A percentile compares a stretch with the other conserved stretches of the same genome.
phyloP scores from a whole-genome alignment of 1,284 basidiomycete species.

The Fomitopsis pinicola region DNA sequence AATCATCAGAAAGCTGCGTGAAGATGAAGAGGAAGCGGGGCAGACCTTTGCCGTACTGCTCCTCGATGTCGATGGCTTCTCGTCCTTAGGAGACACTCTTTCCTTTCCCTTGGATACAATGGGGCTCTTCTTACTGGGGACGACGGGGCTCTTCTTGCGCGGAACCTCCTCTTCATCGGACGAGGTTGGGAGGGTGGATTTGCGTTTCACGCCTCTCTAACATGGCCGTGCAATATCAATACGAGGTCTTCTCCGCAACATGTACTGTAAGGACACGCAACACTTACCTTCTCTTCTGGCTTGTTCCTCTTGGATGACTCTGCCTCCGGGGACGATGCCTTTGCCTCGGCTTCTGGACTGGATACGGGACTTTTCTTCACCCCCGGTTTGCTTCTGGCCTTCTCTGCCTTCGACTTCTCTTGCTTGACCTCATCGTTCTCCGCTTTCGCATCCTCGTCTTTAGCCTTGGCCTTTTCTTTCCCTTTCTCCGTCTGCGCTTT shows the following conservation, averaged over 20 bases:
- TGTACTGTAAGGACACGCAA: background rate
- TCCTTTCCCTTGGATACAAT: background rate
- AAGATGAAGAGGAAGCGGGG: background rate
- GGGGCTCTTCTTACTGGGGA: background rate
- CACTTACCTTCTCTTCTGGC: conserved; percentile 17
- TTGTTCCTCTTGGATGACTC: background rate
- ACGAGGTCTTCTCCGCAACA: background rate
- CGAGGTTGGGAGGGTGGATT: conserved; percentile 30
- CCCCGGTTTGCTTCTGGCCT: conserved; percentile 13
- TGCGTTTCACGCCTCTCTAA: conserved; percentile 57
- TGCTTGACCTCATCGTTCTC: conserved; percentile 9
- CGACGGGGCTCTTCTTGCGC: background rate
- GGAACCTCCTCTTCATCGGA: conserved; percentile 13
- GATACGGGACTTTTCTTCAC: conserved; percentile 1
- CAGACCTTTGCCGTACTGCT: background rate
- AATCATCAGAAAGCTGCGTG: too few relatives aligned
- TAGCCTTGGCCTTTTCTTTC: conserved; percentile 14
- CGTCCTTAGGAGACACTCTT: background rate
- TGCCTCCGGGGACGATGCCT: background rate
- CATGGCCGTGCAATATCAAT: background rate
- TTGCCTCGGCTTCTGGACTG: background rate
- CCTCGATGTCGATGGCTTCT: background rate
- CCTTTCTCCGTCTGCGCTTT: conserved; percentile 9
- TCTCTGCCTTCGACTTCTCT: conserved; percentile 21
- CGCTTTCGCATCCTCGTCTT: conserved; percentile 10